Conservation (phyloP, 257 asterid species). For the Capsicum baccatum region DNA sequence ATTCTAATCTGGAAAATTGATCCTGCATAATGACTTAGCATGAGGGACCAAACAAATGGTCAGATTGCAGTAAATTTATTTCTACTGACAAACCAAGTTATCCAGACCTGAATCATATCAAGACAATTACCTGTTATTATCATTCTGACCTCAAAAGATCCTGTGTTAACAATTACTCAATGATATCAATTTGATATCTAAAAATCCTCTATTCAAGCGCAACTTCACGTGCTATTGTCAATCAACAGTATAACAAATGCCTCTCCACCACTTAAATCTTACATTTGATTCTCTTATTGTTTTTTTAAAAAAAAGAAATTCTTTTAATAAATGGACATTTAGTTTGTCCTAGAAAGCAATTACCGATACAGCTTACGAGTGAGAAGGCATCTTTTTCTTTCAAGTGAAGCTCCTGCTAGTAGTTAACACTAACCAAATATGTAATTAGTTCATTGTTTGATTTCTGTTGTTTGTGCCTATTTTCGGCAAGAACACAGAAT, state of each 20-base stretch:
- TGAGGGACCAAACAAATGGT: neutral
- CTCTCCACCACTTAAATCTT: neutral
- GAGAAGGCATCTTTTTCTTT: neutral
- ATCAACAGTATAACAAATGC: neutral
- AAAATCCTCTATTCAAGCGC: neutral
- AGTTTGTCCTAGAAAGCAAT: neutral
- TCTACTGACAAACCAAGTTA: neutral
- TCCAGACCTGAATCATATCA: neutral
- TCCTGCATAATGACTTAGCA: neutral
- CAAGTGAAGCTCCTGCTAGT: neutral
- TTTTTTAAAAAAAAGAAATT: no score
- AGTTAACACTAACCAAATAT: neutral
- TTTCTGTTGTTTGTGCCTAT: neutral
- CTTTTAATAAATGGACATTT: neutral
- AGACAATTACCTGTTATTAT: neutral
- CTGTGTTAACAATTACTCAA: neutral
- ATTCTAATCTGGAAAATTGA: neutral
- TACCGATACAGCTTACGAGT: neutral
- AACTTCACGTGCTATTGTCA: conserved; percentile 19
- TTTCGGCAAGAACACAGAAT: no score
- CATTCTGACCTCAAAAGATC: neutral
- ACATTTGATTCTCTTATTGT: neutral
- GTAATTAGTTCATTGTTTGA: neutral
- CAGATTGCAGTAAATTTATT: neutral
- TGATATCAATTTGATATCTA: neutral